A percentile compares a stretch with the other conserved stretches of the same genome.
Evolutionary conservation across 441 rosid species (phyloP).

Genomic region (Gossypium gossypioides): DNA sequence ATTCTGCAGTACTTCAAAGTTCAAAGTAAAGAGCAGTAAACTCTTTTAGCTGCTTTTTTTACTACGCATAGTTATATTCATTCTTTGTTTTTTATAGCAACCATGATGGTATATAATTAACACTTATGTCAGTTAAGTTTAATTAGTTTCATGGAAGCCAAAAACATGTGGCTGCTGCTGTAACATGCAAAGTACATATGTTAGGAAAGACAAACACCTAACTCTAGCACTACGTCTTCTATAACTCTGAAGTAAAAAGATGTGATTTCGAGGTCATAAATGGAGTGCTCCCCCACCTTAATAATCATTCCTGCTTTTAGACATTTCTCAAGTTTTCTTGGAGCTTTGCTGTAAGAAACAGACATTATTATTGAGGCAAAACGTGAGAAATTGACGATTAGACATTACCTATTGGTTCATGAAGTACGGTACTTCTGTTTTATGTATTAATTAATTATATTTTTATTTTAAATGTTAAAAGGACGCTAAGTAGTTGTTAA

Average conservation of each 20-base stretch:
- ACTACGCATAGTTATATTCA: not conserved
- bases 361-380: not conserved
- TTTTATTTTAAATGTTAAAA: too few species aligned
- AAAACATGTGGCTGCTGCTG: not conserved
- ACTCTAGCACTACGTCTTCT: constrained; percentile 12
- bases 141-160: not conserved
- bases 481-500: too few species aligned
- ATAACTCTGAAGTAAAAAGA: not conserved
- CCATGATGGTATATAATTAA: not conserved
- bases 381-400: not conserved
- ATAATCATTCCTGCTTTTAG: not conserved
- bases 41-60: not conserved
- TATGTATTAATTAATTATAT: too few species aligned
- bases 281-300: not conserved
- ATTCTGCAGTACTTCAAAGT: too few species aligned
- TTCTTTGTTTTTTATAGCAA: not conserved
- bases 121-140: not conserved
- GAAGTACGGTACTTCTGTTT: too few species aligned
- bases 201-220: not conserved
- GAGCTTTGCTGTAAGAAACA: not conserved
- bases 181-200: not conserved
- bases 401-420: not conserved
- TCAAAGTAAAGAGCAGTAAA: not conserved
- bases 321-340: not conserved
- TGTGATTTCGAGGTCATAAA: not conserved